phyloP scores from a whole-genome alignment of 495 filamentous ascomycete species.

The Aspergillus asperescens region DNA sequence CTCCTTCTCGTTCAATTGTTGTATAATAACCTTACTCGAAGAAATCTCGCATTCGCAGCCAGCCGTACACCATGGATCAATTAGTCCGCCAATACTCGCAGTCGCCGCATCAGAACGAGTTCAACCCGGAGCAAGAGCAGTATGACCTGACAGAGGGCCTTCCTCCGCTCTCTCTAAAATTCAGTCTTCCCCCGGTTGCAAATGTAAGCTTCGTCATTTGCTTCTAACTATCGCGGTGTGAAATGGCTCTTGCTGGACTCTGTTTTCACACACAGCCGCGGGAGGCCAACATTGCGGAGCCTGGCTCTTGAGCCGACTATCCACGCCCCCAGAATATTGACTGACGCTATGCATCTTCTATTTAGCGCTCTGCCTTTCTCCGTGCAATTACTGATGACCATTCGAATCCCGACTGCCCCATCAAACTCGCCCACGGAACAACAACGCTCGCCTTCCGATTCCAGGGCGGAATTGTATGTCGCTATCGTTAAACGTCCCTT shows the following conservation, averaged over 20 bases:
- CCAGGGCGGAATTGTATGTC: conserved; percentile 77
- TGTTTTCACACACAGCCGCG: neutral
- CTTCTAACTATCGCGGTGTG: neutral
- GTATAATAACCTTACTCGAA: neutral
- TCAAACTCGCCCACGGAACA: conserved; percentile 98
- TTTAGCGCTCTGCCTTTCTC: conserved; percentile 80
- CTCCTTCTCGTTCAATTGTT: neutral
- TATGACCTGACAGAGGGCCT: conserved; percentile 62
- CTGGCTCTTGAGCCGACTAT: neutral
- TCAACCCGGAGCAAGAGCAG: conserved; percentile 67
- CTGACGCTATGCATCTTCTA: neutral
- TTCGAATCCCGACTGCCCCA: conserved; percentile 91
- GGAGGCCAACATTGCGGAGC: neutral
- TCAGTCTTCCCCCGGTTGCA: conserved; percentile 88
- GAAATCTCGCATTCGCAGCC: conserved; percentile 6
- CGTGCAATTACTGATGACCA: conserved; percentile 96
- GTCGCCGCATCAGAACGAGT: conserved; percentile 65
- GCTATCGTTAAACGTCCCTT: neutral
- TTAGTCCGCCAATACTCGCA: conserved; percentile 85
- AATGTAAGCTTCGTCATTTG: conserved; percentile 54
- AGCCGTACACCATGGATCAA: conserved; percentile 68
- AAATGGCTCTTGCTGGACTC: neutral
- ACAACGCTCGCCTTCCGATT: conserved; percentile 98
- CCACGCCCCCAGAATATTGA: neutral
- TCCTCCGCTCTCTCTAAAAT: conserved; percentile 76